Base-by-base conservation (phyloP, 1,139 yeast genomes). In the Kazachstania sp. region DNA sequence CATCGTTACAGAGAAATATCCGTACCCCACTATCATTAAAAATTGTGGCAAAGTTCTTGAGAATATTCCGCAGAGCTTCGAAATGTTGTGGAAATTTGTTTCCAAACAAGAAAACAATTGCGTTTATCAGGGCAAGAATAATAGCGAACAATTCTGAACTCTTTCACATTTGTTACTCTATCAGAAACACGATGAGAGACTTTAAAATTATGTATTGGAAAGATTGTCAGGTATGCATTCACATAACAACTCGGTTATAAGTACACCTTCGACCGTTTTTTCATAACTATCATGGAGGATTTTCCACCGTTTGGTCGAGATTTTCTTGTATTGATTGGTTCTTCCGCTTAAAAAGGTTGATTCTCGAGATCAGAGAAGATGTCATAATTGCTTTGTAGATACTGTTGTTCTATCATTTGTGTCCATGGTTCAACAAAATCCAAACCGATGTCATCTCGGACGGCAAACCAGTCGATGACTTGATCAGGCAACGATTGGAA, bases 381-480 rank as follows among this genome's bases (percentile, higher is more conserved):
- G 26, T 46, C 45, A 19, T 44, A 31, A 12, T 32, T 30, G 42
- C 50, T 50, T 36, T 55, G 58, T 37, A 57, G 42, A 37, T 55
- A 60, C 18, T 52, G 67, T 54, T 81, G 86, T 61, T 86, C 95
- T 45, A 86, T 77, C 75, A 84, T 83, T 61, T 84, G 90, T 8
- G 95, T 84, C 81, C 94, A 83, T 3, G 94, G 94, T 39, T 85
- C 95, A 34, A 86, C 95, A 57, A 86, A 86, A 51, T 86, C 95
- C 47, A 86, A 71, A 18, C 95, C 95, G 36, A 85, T 80, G 36
- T 76, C 71, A 44, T 68, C 72, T 44, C 82, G 81, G 56, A 76
- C 79, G 47, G 80, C 71, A 58, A 86, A 85, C 85, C 87, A 83
- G 49, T 81, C 85, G 63, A 81, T 77, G 12, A 82, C 77, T 45